These are phyloP conservation scores for Termitomyces sp. DNA, from an alignment of 768 basidiomycete species.

Conservation along the genomic window DNA sequence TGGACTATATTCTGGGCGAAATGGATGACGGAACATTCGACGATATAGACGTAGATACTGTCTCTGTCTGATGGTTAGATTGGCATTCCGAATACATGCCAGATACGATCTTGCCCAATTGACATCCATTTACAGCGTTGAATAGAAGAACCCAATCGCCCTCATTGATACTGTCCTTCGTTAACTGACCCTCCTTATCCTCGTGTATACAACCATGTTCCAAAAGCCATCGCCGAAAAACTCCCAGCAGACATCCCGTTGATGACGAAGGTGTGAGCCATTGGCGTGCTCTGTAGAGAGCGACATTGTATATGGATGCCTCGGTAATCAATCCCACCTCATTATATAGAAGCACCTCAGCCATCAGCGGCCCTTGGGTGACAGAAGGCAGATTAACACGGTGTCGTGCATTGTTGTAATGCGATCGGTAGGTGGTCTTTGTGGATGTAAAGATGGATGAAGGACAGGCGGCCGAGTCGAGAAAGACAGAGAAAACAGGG, in stretches of 20 bases:
- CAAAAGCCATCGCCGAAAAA: conserved; percentile 66
- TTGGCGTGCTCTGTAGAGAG: conserved; percentile 48
- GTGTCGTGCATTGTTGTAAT: conserved; percentile 62
- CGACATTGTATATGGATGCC: conserved; percentile 68
- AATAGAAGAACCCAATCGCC: conserved; percentile 70
- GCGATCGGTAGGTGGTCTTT: conserved; percentile 64
- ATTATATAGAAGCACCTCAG: conserved; percentile 69
- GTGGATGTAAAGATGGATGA: conserved; percentile 58
- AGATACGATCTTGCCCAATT: conserved; percentile 43
- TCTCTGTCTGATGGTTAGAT: conserved; percentile 1
- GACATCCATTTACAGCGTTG: conserved; percentile 72
- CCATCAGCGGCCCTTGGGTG: conserved; percentile 22
- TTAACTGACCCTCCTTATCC: conserved; percentile 39
- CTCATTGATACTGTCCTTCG: conserved; percentile 35
- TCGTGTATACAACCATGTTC: conserved; percentile 55
- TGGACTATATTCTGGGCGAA: conserved; percentile 85
- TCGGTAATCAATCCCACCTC: conserved; percentile 50
- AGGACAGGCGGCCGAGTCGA: conserved; percentile 54
- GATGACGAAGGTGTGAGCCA: conserved; percentile 67
- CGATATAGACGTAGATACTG: conserved; percentile 41
- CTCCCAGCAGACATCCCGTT: conserved; percentile 71
- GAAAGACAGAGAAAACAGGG: conserved; percentile 39
- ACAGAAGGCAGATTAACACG: conserved; percentile 46
- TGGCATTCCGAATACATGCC: conserved; percentile 1
- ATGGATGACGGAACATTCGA: conserved; percentile 81